Evolutionary conservation across 768 basidiomycete genomes (phyloP), one percentile per base, ranked within the genome.

Genomic region (Harrya chromipes): DNA sequence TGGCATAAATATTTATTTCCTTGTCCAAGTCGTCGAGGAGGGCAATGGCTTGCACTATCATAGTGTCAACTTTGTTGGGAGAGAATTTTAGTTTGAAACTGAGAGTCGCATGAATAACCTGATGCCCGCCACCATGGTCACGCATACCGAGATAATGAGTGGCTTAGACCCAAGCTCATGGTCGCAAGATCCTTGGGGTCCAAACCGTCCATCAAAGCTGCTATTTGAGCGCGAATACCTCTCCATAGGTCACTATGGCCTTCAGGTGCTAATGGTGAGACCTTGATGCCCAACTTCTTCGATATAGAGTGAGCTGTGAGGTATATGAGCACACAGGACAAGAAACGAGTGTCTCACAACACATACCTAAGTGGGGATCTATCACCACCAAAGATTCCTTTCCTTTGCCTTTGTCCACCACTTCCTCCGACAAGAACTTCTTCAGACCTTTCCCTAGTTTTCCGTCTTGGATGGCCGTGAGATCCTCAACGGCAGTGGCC

Each of bases 41-140:
- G 7, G 94, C 95, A 63, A 99, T 97, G 7, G 97, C 97, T 72
- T 99, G 97, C 16, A 98, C 89, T 50, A 99, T 89, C 97, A 99
- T 99, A 8, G 94, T 97, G 66, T 99, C 97, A 40, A 99, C 94
- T 73, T 98, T 98, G 75, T 98, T 97, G 7, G 97, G 95, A 8
- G 97, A 98, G 72, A 99, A 98, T 73, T 99, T 99, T 61, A 99
- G 80, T 78, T 98, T 99, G 76, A 95, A 99, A 52, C 94, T 95
- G 55, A 27, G 46, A 17, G 29, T 17, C 21, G 38, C n/a, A 47
- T 52, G 37, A 58, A 52, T 40, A 27, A 46, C 37, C 38, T n/a
- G 46, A 39, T 20, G 38, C 39, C 5, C 21, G 29, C 23, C 24
- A 48, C 37, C 26, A 27, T 35, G 23, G 43, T 45, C 17, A 16